Evolutionary conservation across 2,329 filamentous ascomycete genomes (phyloP), one percentile per base, ranked within the genome.

Genomic region (Penicillium janthinellum): DNA sequence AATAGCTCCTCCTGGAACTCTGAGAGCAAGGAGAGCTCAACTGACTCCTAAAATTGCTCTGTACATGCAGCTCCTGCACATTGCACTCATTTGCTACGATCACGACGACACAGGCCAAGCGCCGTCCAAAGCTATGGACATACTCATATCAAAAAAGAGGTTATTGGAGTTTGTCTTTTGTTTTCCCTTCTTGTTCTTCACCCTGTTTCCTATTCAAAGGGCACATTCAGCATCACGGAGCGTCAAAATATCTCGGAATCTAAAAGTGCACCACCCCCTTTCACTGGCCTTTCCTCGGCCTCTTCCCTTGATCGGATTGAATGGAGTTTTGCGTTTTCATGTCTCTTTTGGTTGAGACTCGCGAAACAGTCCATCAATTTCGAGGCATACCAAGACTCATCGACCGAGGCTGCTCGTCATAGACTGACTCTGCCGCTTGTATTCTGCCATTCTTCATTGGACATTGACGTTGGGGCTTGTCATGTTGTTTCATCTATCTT

Each of bases 1-100:
- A 77, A 64, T 57, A 76, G 72, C 56, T 64, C 67, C 5, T 71
- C 69, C 5, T 79, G 75, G 74, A 67, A 64, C 57, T 63, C 68
- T 11, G 70, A 71, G 54, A 68, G 59, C 53, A 77, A 77, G 58
- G 63, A 70, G n/a, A 67, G 63, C 44, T 63, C 73, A 11, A 68
- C 66, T 42, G 70, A 72, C 20, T 69, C 71, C 47, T 69, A 66
- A 60, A 64, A 63, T 41, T 56, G 52, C 61, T 58, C 41, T 58
- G 37, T 39, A 38, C 35, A 39, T 52, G 49, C 47, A 34, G 12
- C 17, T 37, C 12, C 25, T 41, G 37, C 38, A 34, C 37, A 42
- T 63, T 54, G 42, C 39, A 22, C 15, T 54, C 39, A 37, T 48
- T 56, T 39, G 22, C 38, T 60, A 56, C 37, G 31, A 58, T 65